phyloP scores from a whole-genome alignment of 768 basidiomycete species.

The Suillus discolor region DNA sequence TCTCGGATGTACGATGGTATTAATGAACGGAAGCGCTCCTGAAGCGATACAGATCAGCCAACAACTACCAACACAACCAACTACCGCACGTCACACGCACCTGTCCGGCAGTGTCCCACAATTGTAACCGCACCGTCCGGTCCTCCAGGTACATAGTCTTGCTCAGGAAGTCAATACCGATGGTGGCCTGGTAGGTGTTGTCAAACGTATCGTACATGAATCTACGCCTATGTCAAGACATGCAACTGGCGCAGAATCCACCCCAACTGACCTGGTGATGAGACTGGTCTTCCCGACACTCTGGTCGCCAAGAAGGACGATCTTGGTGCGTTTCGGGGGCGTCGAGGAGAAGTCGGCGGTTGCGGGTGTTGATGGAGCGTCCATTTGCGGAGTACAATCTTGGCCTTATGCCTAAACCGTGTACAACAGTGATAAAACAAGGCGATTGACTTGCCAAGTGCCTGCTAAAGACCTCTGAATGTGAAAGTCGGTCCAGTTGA shows the following conservation, averaged over 20 bases:
- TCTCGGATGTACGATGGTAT: slow-evolving; percentile 99
- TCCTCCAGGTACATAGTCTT: slow-evolving; percentile 99
- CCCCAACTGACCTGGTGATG: slow-evolving; percentile 78
- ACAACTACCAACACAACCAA: not conserved
- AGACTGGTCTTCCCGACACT: slow-evolving; percentile 98
- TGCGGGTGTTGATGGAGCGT: slow-evolving; percentile 63
- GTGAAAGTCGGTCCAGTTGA: not conserved
- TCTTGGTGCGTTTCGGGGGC: slow-evolving; percentile 93
- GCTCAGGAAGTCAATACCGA: slow-evolving; percentile 98
- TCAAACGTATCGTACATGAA: slow-evolving; percentile 99
- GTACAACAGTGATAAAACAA: slow-evolving; percentile 1
- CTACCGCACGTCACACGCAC: slow-evolving; percentile 39
- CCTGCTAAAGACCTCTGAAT: slow-evolving; percentile 7
- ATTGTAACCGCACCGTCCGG: slow-evolving; percentile 92
- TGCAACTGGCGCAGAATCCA: not conserved
- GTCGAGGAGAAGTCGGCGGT: slow-evolving; percentile 85
- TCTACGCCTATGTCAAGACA: slow-evolving; percentile 40
- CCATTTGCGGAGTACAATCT: slow-evolving; percentile 35
- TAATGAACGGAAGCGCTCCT: slow-evolving; percentile 97
- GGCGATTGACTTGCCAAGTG: not conserved
- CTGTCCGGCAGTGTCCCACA: slow-evolving; percentile 99
- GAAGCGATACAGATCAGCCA: slow-evolving; percentile 13
- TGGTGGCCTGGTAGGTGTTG: slow-evolving; percentile 98
- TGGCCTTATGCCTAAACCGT: not conserved
- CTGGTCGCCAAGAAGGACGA: slow-evolving; percentile 95